These are phyloP conservation scores for Metarhizium humberi DNA, from an alignment of 2,329 filamentous ascomycete genomes.

Conservation along the genomic window DNA sequence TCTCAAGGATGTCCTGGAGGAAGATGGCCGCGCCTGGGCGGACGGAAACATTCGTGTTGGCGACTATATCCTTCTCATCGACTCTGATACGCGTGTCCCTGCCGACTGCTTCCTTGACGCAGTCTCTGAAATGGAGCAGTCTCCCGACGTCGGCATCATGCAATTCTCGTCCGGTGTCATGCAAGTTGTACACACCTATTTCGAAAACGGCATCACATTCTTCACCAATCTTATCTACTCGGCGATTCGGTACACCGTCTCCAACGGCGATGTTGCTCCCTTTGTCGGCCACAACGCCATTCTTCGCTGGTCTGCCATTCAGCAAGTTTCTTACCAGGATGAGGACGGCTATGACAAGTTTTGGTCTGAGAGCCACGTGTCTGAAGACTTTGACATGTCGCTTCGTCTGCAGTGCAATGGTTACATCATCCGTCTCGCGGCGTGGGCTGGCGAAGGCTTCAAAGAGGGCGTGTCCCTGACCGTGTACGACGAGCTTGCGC, in stretches of 20 bases:
- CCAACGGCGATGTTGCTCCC: conserved; percentile 67
- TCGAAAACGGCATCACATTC: conserved; percentile 62
- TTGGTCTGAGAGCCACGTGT: conserved; percentile 74
- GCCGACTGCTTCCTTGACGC: conserved; percentile 69
- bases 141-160: conserved; percentile 68
- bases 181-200: conserved; percentile 67
- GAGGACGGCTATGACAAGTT: conserved; percentile 68
- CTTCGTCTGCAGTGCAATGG: conserved; percentile 64
- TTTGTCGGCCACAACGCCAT: conserved; percentile 78
- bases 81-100: conserved; percentile 72
- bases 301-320: conserved; percentile 65
- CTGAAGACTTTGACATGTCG: conserved; percentile 76
- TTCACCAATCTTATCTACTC: conserved; percentile 69
- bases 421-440: conserved; percentile 63
- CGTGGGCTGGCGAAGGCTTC: conserved; percentile 68
- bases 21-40: conserved; percentile 65
- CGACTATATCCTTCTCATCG: conserved; percentile 68
- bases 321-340: conserved; percentile 62
- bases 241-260: conserved; percentile 67
- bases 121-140: conserved; percentile 74
- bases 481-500: conserved; percentile 74
- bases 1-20: conserved; percentile 56
- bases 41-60: conserved; percentile 80
- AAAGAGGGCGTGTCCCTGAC: conserved; percentile 78
- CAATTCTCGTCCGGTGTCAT: conserved; percentile 72